Evolutionary conservation across 2,329 filamentous ascomycete species (phyloP).

Genomic region (Dactylellina cionopaga): DNA sequence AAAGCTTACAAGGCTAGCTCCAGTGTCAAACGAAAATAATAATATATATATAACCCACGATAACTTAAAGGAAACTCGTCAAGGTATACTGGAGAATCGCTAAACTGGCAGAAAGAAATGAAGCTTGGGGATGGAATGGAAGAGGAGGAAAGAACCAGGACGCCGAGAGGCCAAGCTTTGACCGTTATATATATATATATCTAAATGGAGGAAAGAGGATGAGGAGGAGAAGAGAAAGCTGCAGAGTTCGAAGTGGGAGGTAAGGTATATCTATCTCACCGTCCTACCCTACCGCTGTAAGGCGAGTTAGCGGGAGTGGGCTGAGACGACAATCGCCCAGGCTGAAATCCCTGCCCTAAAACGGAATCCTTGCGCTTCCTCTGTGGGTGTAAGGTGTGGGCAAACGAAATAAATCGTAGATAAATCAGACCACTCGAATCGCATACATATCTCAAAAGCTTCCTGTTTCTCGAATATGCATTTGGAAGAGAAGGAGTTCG

Average conservation of each 20-base stretch:
- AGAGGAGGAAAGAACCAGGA: constrained; percentile 2
- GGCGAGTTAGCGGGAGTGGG: constrained; percentile 23
- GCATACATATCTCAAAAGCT: not conserved
- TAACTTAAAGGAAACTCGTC: constrained; percentile 38
- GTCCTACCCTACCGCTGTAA: constrained; percentile 1
- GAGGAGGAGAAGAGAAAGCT: constrained; percentile 5
- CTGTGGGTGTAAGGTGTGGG: not conserved
- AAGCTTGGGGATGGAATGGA: not conserved
- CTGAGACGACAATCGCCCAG: constrained; percentile 30
- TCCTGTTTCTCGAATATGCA: not conserved
- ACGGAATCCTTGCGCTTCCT: constrained; percentile 12
- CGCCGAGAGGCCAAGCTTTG: constrained; percentile 47
- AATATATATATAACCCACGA: not conserved
- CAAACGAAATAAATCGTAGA: constrained; percentile 12
- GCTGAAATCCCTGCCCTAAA: constrained; percentile 43
- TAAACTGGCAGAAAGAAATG: constrained; percentile 8
- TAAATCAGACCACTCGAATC: constrained; percentile 42
- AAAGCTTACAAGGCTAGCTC: not conserved
- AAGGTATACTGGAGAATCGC: constrained; percentile 1
- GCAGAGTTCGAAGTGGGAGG: not conserved
- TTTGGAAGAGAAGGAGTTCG: constrained; percentile 37
- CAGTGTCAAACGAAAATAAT: not conserved
- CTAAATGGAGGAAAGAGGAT: not conserved
- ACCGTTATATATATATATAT: constrained; percentile 16
- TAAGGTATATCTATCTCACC: constrained; percentile 26